phyloP scores from a whole-genome alignment of 345 rosid species.

The Pelargonium nanum region DNA sequence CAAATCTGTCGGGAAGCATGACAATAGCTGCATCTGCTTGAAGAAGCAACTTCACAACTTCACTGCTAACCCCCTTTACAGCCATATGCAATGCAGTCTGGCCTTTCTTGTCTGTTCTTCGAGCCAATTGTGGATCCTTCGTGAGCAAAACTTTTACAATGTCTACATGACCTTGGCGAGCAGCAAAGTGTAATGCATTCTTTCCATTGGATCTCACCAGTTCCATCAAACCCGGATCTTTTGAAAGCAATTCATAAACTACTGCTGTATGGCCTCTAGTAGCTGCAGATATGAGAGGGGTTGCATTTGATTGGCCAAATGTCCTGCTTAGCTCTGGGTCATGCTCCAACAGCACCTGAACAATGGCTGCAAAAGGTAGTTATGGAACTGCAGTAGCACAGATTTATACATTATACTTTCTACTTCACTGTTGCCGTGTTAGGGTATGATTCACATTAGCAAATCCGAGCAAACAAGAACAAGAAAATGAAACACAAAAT shows the following conservation, averaged over 20 bases:
- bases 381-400: too few species aligned
- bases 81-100: conserved; percentile 24
- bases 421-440: too few species aligned
- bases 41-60: conserved; percentile 15
- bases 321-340: conserved; percentile 16
- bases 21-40: conserved; percentile 20
- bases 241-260: conserved; percentile 12
- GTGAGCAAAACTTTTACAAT: conserved; percentile 18
- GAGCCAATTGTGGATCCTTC: conserved; percentile 15
- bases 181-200: conserved; percentile 19
- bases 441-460: background rate
- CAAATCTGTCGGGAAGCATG: conserved; percentile 20
- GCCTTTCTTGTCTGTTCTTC: conserved; percentile 22
- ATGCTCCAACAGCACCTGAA: conserved; percentile 14
- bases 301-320: conserved; percentile 13
- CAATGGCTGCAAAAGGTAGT: conserved; percentile 9
- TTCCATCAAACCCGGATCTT: conserved; percentile 16
- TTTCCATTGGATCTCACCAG: conserved; percentile 15
- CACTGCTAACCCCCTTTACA: conserved; percentile 20
- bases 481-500: too few species aligned
- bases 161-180: conserved; percentile 18
- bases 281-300: conserved; percentile 15
- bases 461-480: background rate
- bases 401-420: background rate
- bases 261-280: conserved; percentile 18